Percentiles rank a stretch among this genome's conserved stretches.
Evolutionary conservation across 2,329 filamentous ascomycete species (phyloP).

Genomic region (Aspergillus sp.): DNA sequence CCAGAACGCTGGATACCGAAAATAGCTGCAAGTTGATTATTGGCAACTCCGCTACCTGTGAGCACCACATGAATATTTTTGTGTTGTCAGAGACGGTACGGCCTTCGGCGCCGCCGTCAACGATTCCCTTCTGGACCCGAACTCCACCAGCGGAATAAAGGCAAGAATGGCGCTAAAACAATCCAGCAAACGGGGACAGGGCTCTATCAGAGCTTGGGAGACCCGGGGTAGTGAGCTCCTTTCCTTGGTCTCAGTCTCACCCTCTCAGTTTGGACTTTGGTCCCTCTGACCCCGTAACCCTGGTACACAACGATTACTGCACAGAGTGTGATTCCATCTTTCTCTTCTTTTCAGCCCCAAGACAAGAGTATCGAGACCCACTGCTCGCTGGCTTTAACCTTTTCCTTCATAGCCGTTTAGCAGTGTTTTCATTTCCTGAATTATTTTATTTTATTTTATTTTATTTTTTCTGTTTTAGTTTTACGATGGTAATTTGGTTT

Average conservation of each 20-base stretch:
- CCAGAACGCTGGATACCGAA: neutral
- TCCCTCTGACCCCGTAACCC: too few species aligned
- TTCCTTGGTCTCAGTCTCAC: neutral
- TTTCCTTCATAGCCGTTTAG: constrained; percentile 2
- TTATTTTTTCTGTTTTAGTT: neutral
- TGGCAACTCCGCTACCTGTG: neutral
- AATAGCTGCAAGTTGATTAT: constrained; percentile 6
- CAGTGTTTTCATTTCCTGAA: neutral
- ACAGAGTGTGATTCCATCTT: neutral
- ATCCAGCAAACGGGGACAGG: constrained; percentile 14
- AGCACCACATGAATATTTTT: constrained; percentile 1
- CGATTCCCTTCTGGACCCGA: constrained; percentile 6
- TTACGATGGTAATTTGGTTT: neutral
- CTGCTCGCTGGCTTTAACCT: constrained; percentile 9
- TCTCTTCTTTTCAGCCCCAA: constrained; percentile 21
- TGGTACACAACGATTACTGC: neutral
- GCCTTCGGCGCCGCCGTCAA: neutral
- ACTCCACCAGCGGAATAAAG: constrained; percentile 4
- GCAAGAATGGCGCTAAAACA: constrained; percentile 1
- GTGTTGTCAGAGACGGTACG: constrained; percentile 6
- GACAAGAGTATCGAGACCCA: constrained; percentile 10
- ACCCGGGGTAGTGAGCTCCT: constrained; percentile 14
- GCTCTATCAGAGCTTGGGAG: constrained; percentile 10
- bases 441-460: neutral
- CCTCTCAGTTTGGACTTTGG: neutral